Evolutionary conservation across 179 eudicot genomes (phyloP).

Genomic region (Silene vulgaris): DNA sequence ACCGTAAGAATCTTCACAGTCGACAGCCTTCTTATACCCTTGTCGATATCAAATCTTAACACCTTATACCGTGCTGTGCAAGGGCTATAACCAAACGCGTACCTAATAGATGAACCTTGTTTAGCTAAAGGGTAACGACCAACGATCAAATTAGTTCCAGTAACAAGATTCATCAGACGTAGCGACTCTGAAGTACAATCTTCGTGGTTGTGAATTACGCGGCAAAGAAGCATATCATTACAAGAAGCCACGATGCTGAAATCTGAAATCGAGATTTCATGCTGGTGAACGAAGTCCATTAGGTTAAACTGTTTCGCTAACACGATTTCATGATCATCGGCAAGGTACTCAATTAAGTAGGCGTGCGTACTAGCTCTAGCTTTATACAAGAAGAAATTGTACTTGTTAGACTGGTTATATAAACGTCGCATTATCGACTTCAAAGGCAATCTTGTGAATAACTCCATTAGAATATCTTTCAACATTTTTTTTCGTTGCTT

Average conservation of each 20-base stretch:
- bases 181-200: background rate
- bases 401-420: background rate
- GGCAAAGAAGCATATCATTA: background rate
- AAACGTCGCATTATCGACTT: background rate
- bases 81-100: slow-evolving; percentile 3
- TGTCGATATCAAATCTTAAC: background rate
- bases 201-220: background rate
- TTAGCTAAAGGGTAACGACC: background rate
- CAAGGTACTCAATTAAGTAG: background rate
- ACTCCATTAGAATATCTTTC: background rate
- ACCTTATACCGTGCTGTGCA: background rate
- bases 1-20: background rate
- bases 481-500: background rate
- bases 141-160: background rate
- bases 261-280: background rate
- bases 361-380: background rate
- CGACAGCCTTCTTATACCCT: background rate
- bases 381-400: background rate
- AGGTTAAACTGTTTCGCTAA: background rate
- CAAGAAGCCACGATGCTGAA: background rate
- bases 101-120: background rate
- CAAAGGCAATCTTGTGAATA: background rate
- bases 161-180: background rate
- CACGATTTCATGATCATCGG: background rate
- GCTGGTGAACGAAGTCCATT: background rate